phyloP scores from a whole-genome alignment of 1,284 basidiomycete genomes.

The Ganoderma lingzhi region DNA sequence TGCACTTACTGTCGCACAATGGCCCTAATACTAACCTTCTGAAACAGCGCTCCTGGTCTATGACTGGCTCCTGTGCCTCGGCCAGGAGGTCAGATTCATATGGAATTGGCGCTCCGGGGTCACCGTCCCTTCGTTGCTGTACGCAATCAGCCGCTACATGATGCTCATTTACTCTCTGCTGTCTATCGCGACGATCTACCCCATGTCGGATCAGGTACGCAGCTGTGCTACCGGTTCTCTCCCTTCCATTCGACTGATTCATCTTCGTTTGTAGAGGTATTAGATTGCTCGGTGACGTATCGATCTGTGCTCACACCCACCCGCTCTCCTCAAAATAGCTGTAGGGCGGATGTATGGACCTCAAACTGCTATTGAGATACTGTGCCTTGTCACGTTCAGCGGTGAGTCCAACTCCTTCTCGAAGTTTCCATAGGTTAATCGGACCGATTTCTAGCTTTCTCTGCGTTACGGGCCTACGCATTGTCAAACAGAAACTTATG shows the following conservation, averaged over 20 bases:
- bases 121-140: not conserved
- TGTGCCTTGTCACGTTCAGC: not conserved
- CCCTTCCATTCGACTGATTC: not conserved
- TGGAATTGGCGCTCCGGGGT: not conserved
- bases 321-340: not conserved
- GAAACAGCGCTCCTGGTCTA: not conserved
- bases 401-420: not conserved
- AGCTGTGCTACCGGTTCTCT: too few species aligned
- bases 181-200: not conserved
- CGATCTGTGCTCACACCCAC: not conserved
- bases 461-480: not conserved
- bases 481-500: not conserved
- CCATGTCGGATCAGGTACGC: not conserved
- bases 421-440: not conserved
- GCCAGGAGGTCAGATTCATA: not conserved
- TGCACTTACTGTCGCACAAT: not conserved
- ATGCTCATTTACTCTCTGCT: not conserved
- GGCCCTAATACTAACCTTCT: not conserved
- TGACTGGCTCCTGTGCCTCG: conserved; percentile 1
- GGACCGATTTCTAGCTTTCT: not conserved
- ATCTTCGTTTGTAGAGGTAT: not conserved
- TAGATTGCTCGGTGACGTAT: not conserved
- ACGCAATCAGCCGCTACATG: not conserved
- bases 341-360: not conserved
- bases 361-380: not conserved